Conservation (phyloP, 1,284 basidiomycete species). For the Cystobasidium slooffiae region DNA sequence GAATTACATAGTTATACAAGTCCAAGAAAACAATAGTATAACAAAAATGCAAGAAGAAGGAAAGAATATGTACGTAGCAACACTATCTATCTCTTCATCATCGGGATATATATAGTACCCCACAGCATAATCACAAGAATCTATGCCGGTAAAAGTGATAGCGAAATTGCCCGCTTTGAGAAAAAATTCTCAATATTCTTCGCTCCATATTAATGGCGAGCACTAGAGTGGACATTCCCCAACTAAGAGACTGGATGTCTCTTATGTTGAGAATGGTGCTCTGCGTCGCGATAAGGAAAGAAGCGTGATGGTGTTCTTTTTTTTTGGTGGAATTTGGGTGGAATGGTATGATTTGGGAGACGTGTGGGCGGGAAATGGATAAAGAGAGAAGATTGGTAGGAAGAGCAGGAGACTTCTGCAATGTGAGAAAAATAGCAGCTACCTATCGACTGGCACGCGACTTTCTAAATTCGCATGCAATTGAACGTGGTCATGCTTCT, state of each 20-base stretch:
- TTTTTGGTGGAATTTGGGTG: not conserved
- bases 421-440: too few species aligned
- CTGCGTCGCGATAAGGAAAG: conserved; percentile 33
- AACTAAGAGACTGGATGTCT: not conserved
- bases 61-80: conserved; percentile 31
- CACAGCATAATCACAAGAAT: not conserved
- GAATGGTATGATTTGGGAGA: not conserved
- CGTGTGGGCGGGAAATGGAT: not conserved
- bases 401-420: too few species aligned
- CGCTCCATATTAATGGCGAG: conserved; percentile 28
- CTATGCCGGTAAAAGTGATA: conserved; percentile 30
- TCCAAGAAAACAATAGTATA: not conserved
- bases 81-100: conserved; percentile 42
- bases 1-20: not conserved
- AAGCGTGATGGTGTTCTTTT: conserved; percentile 3
- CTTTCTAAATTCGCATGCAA: too few species aligned
- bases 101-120: not conserved
- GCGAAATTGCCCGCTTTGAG: conserved; percentile 35
- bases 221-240: not conserved
- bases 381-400: not conserved
- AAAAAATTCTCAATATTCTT: conserved; percentile 11
- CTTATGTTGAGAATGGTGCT: not conserved
- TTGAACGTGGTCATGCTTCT: too few species aligned
- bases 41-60: not conserved
- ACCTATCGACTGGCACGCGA: too few species aligned